Conservation (phyloP, 176 grass and related monocot genomes). For the Cocos nucifera region DNA sequence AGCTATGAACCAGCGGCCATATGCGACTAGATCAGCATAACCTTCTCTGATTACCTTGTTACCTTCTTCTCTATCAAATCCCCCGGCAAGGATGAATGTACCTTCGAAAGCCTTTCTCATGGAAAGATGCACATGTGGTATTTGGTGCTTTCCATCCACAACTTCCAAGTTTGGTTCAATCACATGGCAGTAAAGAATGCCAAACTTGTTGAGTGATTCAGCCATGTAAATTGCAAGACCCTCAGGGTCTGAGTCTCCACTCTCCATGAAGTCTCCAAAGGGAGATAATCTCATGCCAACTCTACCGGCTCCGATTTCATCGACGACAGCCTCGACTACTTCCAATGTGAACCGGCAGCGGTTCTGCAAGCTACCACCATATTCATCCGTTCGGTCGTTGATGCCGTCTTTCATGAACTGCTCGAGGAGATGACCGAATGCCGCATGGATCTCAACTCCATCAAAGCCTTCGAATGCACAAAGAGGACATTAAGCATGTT, state of each 20-base stretch:
- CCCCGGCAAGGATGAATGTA: conserved; percentile 31
- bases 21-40: conserved; percentile 46
- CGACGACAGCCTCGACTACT: conserved; percentile 11
- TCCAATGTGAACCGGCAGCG: conserved; percentile 35
- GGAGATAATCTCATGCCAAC: conserved; percentile 28
- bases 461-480: conserved; percentile 20
- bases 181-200: conserved; percentile 32
- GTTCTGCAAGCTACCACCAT: conserved; percentile 2
- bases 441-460: conserved; percentile 33
- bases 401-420: conserved; percentile 40
- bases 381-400: conserved; percentile 20
- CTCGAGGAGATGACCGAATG: conserved; percentile 24
- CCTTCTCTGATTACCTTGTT: conserved; percentile 24
- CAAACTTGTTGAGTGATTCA: not conserved
- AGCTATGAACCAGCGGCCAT: conserved; percentile 46
- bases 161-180: conserved; percentile 28
- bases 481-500: no score
- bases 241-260: conserved; percentile 26
- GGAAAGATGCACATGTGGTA: conserved; percentile 13
- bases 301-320: conserved; percentile 18
- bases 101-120: conserved; percentile 35
- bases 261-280: conserved; percentile 16
- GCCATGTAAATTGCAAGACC: conserved; percentile 30
- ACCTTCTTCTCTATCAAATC: conserved; percentile 34
- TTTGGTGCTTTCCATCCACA: not conserved